Evolutionary conservation across 192 early-diverging fungal genomes (phyloP), one percentile per base, ranked within the genome.

Genomic region (Backusella sp.): DNA sequence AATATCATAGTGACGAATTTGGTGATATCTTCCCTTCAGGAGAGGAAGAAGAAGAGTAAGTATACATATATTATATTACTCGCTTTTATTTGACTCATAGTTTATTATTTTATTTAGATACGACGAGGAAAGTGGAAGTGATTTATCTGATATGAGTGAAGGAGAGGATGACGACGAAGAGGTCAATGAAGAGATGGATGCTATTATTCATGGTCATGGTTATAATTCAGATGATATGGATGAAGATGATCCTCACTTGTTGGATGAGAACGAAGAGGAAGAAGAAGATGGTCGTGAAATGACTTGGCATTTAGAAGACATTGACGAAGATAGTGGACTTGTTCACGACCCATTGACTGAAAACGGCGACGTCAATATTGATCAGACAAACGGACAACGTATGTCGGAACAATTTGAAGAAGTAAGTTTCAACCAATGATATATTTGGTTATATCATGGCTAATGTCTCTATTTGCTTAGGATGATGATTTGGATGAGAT

Each of bases 81-180:
- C 7, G 65, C 3, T 32, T 7, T 3, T 6, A 15, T 53, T 15
- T 52, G 26, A 36, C 9, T n/a, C 23, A 8, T 44, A 8, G 2
- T 3, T 82, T 3, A 91, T 87, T 59, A 26, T 74, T 74, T 77
- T 90, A n/a, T 21, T 88, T 90, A 52, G 92, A 86, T 94, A 86
- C 34, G 92, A 93, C 12, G 92, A 92, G 59, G 95, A 92, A 32
- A 87, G 80, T 46, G 88, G 85, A 34, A 89, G 88, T 52, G 90
- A 92, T 72, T 67, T 86, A 35, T 88, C 87, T 30, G 90, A 92
- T 72, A 70, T 86, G n/a, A 87, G 84, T 68, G 82, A 86, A 70
- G 86, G 84, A 28, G 86, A 84, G 14, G 82, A 84, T 2, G 88
- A 83, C 6, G 88, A 89, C 2, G 87, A 86, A 36, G 90, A 88